Base-by-base conservation (phyloP, 768 basidiomycete species). In the Termitomyces eurrhizus region DNA sequence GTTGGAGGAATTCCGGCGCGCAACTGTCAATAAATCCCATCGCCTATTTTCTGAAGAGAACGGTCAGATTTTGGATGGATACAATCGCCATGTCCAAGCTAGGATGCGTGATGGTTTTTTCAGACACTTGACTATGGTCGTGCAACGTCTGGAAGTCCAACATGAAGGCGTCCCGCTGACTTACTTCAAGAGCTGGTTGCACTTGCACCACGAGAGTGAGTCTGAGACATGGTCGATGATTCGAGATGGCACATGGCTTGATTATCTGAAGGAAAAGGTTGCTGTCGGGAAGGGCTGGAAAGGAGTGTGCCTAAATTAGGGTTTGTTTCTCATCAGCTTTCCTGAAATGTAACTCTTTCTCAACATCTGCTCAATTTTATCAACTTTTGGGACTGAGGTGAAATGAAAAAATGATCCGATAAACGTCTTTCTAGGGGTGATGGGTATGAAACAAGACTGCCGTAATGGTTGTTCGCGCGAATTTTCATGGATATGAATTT, bases 1-100 rank as follows among this genome's bases (percentile, higher is more conserved):
- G 8, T 18, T 61, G 41, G 60, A 61, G 14, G 60, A 61, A 48
- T 61, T 61, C 24, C 55, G 60, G 18, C 60, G 60, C 21, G 60
- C 60, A 18, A 61, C 60, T 35, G 60, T 61, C 13, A 61, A 51
- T 7, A 61, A 61, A 26, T 61, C 60, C 14, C 55, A 61, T 52
- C 48, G 49, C 3, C 26, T 61, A 5, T 61, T 24, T 32, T 61
- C 50, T 33, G 55, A 29, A 7, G 49, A 56, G 55, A 61, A 61
- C 8, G 60, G 60, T 11, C 60, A 52, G 33, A 49, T 61, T 12
- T 18, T 61, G 5, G 60, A 61, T 29, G 50, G 49, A 12, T 61
- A 56, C 21, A 61, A 56, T 36, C 41, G 51, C 2, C 55, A 56
- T 18, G 50, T 61, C 24, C 39, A 52, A 24, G 33, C 7, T 6